Base-by-base conservation (phyloP, 371 early-diverging fungal genomes). In the Actinomucor elegans region DNA sequence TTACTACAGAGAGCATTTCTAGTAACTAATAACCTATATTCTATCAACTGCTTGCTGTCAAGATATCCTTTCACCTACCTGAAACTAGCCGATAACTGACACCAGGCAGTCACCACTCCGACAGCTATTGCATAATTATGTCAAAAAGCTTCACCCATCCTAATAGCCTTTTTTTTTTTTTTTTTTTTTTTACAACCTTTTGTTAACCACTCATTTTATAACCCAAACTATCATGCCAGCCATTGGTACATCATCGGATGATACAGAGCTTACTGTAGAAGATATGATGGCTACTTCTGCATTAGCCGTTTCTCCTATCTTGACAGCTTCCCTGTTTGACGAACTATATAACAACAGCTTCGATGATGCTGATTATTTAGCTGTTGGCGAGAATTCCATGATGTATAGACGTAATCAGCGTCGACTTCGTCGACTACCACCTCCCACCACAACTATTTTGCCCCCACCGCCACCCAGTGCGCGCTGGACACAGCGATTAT, bases 211-310 rank as follows among this genome's bases (percentile, higher is more conserved):
- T 31, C 31, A 31, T 11, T 31, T 31, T 31, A 11, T 31, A 31
- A 31, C 31, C 5, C 31, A 31, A 10, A 35, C n/a, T 4, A 6
- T n/a, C n/a, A 35, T 4, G 6, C 5, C 15, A 35, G 33, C 29
- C 6, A 31, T 23, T 23, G 28, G 32, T 26, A 26, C 18, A 10
- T 14, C 49, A 6, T 14, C 33, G 10, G 11, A n/a, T n/a, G n/a
- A n/a, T n/a, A n/a, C n/a, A n/a, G n/a, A n/a, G n/a, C n/a, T 23
- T 4, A 48, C 56, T 28, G 31, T 35, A 10, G 57, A 56, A 21
- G 57, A 56, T 29, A 33, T 56, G 41, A 56, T 56, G 57, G 24
- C 42, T 10, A 32, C 57, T 21, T 35, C 41, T 7, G 57, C 43
- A 27, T 56, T 56, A 4, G 27, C 40, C 7, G 57, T 52, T 11